These are phyloP conservation scores for Coelastrella sp. DNA, from an alignment of 139 green algal genomes.

Conservation along the genomic window DNA sequence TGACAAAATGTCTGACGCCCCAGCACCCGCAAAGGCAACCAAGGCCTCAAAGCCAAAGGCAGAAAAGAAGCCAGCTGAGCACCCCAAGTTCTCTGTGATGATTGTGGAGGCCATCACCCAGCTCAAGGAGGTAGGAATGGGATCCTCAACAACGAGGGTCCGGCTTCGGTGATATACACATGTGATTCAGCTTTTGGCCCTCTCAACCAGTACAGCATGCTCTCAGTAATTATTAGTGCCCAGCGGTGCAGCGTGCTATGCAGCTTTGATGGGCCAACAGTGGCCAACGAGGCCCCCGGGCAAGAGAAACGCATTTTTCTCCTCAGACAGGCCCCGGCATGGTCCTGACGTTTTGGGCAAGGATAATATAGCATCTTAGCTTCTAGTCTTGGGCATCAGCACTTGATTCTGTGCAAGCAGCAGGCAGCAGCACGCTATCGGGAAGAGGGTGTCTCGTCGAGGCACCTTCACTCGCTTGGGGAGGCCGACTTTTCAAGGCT, in stretches of 20 bases:
- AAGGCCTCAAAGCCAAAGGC: slow-evolving; percentile 51
- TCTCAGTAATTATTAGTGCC: not conserved
- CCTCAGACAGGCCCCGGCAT: not conserved
- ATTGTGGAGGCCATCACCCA: slow-evolving; percentile 78
- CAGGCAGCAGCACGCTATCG: not conserved
- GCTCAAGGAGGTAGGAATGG: slow-evolving; percentile 73
- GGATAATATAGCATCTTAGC: not conserved
- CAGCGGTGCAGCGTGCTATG: not conserved
- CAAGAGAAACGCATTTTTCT: slow-evolving; percentile 3
- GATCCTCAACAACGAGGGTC: slow-evolving; percentile 12
- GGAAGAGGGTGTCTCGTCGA: not conserved
- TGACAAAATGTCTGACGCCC: slow-evolving; percentile 38
- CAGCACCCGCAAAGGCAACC: slow-evolving; percentile 42
- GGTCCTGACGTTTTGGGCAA: not conserved
- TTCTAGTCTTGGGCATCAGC: not conserved
- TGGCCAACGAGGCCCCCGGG: not conserved
- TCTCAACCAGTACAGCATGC: not conserved
- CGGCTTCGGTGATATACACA: not conserved
- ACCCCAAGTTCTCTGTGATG: slow-evolving; percentile 61
- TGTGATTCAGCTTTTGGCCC: not conserved
- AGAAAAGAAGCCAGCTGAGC: slow-evolving; percentile 45
- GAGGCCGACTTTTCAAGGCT: not conserved
- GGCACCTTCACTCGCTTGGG: slow-evolving; percentile 1
- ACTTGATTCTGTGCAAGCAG: not conserved
- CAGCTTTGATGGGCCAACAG: not conserved